phyloP scores from a whole-genome alignment of 345 rosid species.

The Corymbia maculata region DNA sequence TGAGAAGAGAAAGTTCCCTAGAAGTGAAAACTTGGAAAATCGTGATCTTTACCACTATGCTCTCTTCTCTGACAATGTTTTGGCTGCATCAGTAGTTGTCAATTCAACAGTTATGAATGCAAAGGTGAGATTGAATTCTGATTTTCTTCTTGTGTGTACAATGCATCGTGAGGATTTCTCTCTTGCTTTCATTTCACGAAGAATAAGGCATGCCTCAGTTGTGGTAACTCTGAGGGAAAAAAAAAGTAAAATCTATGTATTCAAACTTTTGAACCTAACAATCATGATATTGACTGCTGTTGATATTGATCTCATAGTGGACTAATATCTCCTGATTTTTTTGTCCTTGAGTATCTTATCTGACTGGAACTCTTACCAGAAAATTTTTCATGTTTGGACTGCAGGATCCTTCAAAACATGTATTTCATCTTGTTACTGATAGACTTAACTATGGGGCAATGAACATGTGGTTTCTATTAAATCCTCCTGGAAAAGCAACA shows the following conservation, averaged over 20 bases:
- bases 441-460: conserved; percentile 95
- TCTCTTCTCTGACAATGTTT: conserved; percentile 95
- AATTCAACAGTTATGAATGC: conserved; percentile 92
- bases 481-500: conserved; percentile 91
- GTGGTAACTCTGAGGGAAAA: not conserved
- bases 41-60: conserved; percentile 91
- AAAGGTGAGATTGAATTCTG: conserved; percentile 41
- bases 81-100: conserved; percentile 99
- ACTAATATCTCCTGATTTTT: not conserved
- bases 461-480: conserved; percentile 98
- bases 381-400: not conserved
- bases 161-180: not conserved
- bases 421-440: conserved; percentile 93
- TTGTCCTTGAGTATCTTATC: not conserved
- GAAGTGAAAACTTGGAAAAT: conserved; percentile 80
- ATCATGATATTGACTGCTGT: not conserved
- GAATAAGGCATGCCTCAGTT: not conserved
- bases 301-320: not conserved
- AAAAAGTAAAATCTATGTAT: not conserved
- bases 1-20: conserved; percentile 86
- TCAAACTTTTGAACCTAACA: not conserved
- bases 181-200: not conserved
- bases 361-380: not conserved
- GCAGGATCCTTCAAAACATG: conserved; percentile 97
- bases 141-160: not conserved